Conservation (phyloP, 768 basidiomycete species). For the Fomitopsis serialis region DNA sequence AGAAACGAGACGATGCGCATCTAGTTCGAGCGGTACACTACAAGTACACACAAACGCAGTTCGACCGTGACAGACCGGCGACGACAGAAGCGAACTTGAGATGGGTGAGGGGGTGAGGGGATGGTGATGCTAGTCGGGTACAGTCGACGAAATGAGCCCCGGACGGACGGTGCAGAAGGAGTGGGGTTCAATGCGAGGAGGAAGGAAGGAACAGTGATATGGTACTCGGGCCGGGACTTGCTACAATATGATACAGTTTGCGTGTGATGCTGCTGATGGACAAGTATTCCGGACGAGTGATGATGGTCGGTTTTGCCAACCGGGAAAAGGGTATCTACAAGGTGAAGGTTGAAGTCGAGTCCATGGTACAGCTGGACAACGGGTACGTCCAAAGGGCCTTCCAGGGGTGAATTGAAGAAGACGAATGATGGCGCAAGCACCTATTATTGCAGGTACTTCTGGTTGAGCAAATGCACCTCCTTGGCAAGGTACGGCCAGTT, state of each 20-base stretch:
- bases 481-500: slow-evolving; percentile 83
- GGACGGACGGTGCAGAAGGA: too few species aligned
- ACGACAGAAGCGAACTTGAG: too few species aligned
- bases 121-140: too few species aligned
- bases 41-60: too few species aligned
- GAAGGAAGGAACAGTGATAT: background rate
- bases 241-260: background rate
- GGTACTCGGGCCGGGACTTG: background rate
- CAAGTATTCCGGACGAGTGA: background rate
- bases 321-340: background rate
- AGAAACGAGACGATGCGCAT: too few species aligned
- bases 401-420: background rate
- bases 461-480: slow-evolving; percentile 82
- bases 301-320: background rate
- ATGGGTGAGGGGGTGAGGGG: too few species aligned
- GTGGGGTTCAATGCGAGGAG: background rate
- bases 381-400: background rate
- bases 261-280: background rate
- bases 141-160: too few species aligned
- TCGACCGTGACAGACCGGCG: too few species aligned
- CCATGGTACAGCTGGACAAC: too few species aligned
- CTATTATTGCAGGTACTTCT: slow-evolving; percentile 61
- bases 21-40: too few species aligned
- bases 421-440: background rate
- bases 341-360: background rate